Base-by-base conservation (phyloP, 2,329 filamentous ascomycete genomes). In the Penicillium sp. region DNA sequence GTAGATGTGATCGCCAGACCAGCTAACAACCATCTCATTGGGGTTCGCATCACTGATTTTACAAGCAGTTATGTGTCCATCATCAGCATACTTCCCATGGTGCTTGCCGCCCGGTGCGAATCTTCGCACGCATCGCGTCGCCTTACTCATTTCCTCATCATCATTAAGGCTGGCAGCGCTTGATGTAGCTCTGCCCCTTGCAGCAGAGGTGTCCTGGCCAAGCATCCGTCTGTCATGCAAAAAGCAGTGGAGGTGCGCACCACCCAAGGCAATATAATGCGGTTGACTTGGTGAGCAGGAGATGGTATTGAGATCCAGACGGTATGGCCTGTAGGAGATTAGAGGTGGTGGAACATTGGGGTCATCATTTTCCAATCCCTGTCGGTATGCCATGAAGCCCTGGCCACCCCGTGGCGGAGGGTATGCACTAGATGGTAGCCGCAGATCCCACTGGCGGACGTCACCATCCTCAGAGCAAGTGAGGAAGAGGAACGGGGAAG, bases 391-490 rank as follows among this genome's bases (percentile, higher is more conserved):
- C 69, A 79, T 69, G 72, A 79, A 70, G 60, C 79, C 71, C 70
- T 80, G 74, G 29, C 76, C 70, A 47, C 77, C 77, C 33, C 72
- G 73, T 58, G 83, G 78, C 21, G 78, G 66, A 41, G 85, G 85
- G 63, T 88, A 88, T n/a, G 82, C 77, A n/a, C 80, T 84, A 1
- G 84, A 85, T 2, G 86, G 86, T 65, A 86, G 83, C 23, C 86
- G 79, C 43, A 87, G 70, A 71, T 89, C 86, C 83, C 86, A 89
- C 65, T 89, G 87, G 47, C 87, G 79, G 31, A 89, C 86, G 62
- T 89, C 86, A 27, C 87, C 86, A 71, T 89, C 86, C 67, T 89
- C 87, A 0, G 85, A 88, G 69, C 87, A 89, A 0, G 85, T 89
- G 54, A 89, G 72, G 66, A 89, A 89, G n/a, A 87, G 78, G 69